Conservation (phyloP, 2,329 filamentous ascomycete species). For the Alternaria postmessia region DNA sequence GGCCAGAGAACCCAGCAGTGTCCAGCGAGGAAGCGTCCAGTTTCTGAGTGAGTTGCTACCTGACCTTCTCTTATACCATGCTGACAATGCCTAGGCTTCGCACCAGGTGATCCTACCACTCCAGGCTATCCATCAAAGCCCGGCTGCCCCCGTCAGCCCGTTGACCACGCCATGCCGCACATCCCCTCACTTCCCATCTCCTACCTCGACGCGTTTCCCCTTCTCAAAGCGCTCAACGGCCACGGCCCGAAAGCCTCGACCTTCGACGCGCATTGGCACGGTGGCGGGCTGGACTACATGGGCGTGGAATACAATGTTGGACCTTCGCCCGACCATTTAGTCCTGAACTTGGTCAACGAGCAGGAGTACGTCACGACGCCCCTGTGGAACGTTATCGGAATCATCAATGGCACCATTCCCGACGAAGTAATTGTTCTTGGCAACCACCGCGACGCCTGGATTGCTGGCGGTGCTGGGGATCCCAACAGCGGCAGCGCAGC, state of each 20-base stretch:
- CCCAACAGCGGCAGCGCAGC: slow-evolving; percentile 84
- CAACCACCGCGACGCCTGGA: slow-evolving; percentile 93
- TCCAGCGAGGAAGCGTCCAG: slow-evolving; percentile 87
- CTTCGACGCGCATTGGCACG: slow-evolving; percentile 76
- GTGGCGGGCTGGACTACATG: slow-evolving; percentile 77
- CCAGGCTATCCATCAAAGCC: slow-evolving; percentile 94
- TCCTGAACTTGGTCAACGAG: slow-evolving; percentile 58
- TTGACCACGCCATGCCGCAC: slow-evolving; percentile 74
- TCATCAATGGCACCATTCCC: slow-evolving; percentile 85
- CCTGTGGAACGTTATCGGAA: slow-evolving; percentile 79
- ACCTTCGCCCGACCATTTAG: slow-evolving; percentile 75
- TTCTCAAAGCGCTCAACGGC: slow-evolving; percentile 90
- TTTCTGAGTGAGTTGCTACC: slow-evolving; percentile 54
- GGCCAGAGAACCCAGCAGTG: slow-evolving; percentile 84
- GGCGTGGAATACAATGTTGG: slow-evolving; percentile 87
- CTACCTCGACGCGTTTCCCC: slow-evolving; percentile 82
- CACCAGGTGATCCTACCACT: slow-evolving; percentile 82
- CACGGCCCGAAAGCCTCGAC: slow-evolving; percentile 80
- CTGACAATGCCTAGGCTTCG: slow-evolving; percentile 57
- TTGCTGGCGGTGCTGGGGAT: slow-evolving; percentile 82
- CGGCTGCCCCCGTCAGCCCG: slow-evolving; percentile 77
- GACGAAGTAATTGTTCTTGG: slow-evolving; percentile 89
- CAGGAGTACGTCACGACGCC: slow-evolving; percentile 61
- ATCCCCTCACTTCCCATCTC: slow-evolving; percentile 95
- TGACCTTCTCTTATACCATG: not conserved